phyloP scores from a whole-genome alignment of 2,329 filamentous ascomycete genomes.

The Scedosporium boydii region DNA sequence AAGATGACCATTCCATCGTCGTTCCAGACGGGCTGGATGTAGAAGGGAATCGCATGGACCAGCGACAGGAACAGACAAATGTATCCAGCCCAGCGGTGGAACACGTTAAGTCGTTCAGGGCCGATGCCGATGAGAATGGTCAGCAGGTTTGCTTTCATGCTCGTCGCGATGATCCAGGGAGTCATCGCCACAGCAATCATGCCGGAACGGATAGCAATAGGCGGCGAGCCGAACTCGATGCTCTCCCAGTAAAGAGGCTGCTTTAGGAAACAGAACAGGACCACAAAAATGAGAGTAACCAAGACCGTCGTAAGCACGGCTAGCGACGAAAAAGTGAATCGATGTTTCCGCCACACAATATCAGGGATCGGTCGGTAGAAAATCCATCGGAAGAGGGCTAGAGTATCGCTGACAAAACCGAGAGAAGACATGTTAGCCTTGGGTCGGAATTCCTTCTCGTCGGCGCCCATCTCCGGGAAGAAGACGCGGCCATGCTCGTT shows the following conservation, averaged over 20 bases:
- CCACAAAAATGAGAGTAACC: slow-evolving; percentile 60
- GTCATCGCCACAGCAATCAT: slow-evolving; percentile 90
- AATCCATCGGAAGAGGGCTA: slow-evolving; percentile 78
- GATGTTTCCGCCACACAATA: slow-evolving; percentile 54
- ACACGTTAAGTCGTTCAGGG: slow-evolving; percentile 82
- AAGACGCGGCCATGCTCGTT: slow-evolving; percentile 57
- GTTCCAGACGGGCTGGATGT: slow-evolving; percentile 79
- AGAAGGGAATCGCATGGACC: slow-evolving; percentile 82
- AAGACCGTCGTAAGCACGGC: slow-evolving; percentile 60
- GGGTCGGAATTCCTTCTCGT: slow-evolving; percentile 42
- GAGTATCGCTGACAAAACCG: slow-evolving; percentile 61
- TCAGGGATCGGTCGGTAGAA: slow-evolving; percentile 83
- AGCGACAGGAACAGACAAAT: slow-evolving; percentile 74
- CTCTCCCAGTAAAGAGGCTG: slow-evolving; percentile 85
- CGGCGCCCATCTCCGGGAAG: slow-evolving; percentile 55
- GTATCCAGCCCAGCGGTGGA: slow-evolving; percentile 88
- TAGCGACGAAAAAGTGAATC: slow-evolving; percentile 73
- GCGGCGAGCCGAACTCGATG: slow-evolving; percentile 79
- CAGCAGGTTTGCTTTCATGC: slow-evolving; percentile 84
- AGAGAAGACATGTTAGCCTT: slow-evolving; percentile 71
- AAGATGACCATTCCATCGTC: slow-evolving; percentile 65
- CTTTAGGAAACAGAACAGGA: slow-evolving; percentile 76
- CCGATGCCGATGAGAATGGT: slow-evolving; percentile 81
- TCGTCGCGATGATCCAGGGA: slow-evolving; percentile 84
- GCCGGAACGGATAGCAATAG: slow-evolving; percentile 74